Evolutionary conservation across 306 rosid species (phyloP).

Genomic region (Ochetophila trinervis): DNA sequence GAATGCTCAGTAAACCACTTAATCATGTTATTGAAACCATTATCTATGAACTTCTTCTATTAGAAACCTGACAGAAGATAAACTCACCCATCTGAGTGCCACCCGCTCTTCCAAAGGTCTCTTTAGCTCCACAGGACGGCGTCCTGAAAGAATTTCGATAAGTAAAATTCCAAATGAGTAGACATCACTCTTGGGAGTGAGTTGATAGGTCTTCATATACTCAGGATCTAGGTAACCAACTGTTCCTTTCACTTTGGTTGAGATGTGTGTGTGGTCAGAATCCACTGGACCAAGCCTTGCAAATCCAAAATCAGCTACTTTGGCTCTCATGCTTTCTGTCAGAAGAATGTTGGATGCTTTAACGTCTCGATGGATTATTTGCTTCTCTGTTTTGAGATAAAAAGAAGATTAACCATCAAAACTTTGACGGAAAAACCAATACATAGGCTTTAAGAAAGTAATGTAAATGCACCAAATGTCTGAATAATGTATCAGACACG

Average conservation of each 20-base stretch:
- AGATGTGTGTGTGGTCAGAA: slow-evolving; percentile 75
- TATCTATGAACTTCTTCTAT: too few species aligned
- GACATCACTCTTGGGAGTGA: slow-evolving; percentile 92
- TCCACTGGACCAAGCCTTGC: slow-evolving; percentile 84
- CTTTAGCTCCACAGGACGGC: slow-evolving; percentile 88
- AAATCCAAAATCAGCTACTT: slow-evolving; percentile 98
- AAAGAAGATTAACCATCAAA: slow-evolving; percentile 25
- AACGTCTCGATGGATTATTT: slow-evolving; percentile 94
- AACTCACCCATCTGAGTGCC: slow-evolving; percentile 88
- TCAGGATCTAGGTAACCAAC: slow-evolving; percentile 99
- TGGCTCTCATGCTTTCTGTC: slow-evolving; percentile 94
- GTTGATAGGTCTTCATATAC: slow-evolving; percentile 93
- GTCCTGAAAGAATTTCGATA: slow-evolving; percentile 76
- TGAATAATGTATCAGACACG: too few species aligned
- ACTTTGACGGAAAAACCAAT: neutral
- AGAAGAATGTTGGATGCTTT: slow-evolving; percentile 96
- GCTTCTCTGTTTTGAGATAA: slow-evolving; percentile 65
- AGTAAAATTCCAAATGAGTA: slow-evolving; percentile 94
- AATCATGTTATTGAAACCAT: too few species aligned
- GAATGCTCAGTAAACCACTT: too few species aligned
- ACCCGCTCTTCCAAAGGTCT: slow-evolving; percentile 67
- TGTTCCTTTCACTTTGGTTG: slow-evolving; percentile 98
- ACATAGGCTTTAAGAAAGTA: neutral
- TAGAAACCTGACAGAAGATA: neutral
- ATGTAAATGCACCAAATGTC: too few species aligned